Evolutionary conservation across 345 rosid genomes (phyloP), one percentile per base, ranked within the genome.

Genomic region (Physaria fendleri): DNA sequence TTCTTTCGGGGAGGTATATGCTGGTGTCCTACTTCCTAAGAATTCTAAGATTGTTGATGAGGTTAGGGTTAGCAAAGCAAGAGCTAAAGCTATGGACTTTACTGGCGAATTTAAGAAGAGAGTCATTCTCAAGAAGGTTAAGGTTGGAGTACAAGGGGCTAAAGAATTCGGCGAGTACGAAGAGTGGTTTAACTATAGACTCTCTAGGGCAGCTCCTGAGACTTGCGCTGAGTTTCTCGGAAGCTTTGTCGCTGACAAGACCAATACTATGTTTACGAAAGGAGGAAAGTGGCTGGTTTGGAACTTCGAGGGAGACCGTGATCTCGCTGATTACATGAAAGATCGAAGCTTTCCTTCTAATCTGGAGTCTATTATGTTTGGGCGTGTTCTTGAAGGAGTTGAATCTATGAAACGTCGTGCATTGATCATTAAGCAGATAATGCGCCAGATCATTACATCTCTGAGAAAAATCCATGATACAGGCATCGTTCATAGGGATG

Each of bases 271-370:
- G 45, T 91, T 76, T 64, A 78, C 80, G 0, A 84, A 81, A 73
- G 96, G 94, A 51, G 99, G 82, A 22, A 93, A 86, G 68, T 93
- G 99, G 97, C 99, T 93, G 20, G 97, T 93, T 35, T 93, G 99
- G 99, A 93, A 80, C 78, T 93, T 86, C 69, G 99, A 93, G 98
- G 99, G 97, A 56, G 85, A 92, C 81, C 83, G 64, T 28, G 82
- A 71, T 34, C 99, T 92, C 34, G 90, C 77, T 44, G 94, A 86
- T 76, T 88, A 88, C 84, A 76, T 93, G 89, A 84, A 77, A 78
- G 95, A 82, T 39, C 83, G 94, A 13, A 83, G 54, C 76, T 93
- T 93, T 52, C 97, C 99, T 43, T 70, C 82, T 15, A 93, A 86
- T 71, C 76, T 88, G 42, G 99, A 93, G 79, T 74, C 90, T 15